Evolutionary conservation across 306 rosid genomes (phyloP).

Genomic region (Rosa lucieae): DNA sequence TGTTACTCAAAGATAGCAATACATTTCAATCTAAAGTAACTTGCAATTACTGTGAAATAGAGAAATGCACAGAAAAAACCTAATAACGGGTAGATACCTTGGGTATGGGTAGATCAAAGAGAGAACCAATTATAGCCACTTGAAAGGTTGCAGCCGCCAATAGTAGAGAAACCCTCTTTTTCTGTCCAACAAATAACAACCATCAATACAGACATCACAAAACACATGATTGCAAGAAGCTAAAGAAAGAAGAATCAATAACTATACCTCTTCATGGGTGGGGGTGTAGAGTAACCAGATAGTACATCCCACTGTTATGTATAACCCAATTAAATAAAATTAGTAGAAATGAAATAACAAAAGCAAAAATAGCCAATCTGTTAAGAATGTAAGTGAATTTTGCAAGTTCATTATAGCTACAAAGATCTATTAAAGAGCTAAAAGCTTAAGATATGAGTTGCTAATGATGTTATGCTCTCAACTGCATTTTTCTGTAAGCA

Average conservation of each 20-base stretch:
- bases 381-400: no score
- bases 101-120: constrained; percentile 62
- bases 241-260: neutral
- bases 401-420: no score
- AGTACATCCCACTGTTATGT: no score
- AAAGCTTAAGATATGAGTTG: no score
- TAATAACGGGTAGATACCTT: constrained; percentile 39
- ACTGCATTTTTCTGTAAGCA: no score
- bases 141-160: constrained; percentile 57
- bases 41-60: neutral
- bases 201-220: neutral
- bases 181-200: constrained; percentile 41
- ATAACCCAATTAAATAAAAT: no score
- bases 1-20: neutral
- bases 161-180: constrained; percentile 54
- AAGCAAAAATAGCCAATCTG: no score
- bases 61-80: neutral
- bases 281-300: constrained; percentile 62
- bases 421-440: no score
- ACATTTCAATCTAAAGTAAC: neutral
- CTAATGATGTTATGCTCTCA: no score
- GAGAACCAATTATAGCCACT: constrained; percentile 86
- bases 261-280: constrained; percentile 60
- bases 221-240: neutral
- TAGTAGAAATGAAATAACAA: no score